Conservation (phyloP, 1,284 basidiomycete genomes). For the Ceratobasidium sp. region DNA sequence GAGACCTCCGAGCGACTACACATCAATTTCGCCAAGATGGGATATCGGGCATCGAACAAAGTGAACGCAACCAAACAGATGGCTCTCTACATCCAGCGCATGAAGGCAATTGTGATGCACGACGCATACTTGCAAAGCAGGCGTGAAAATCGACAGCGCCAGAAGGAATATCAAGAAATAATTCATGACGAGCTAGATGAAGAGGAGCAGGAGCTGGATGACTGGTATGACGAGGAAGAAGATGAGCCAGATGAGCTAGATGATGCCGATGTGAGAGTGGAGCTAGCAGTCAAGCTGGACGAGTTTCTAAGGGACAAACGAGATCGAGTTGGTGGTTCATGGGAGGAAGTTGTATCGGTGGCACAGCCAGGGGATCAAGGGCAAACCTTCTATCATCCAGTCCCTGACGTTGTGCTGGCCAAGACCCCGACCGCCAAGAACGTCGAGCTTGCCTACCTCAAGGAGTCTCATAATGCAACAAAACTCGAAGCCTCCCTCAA, state of each 20-base stretch:
- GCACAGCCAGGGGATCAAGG: neutral
- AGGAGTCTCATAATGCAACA: neutral
- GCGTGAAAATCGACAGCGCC: neutral
- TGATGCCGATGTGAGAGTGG: too few relatives aligned
- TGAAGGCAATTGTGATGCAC: slow-evolving; percentile 38
- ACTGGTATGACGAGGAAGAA: neutral
- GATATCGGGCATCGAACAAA: slow-evolving; percentile 41
- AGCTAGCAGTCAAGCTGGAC: too few relatives aligned
- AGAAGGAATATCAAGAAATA: neutral
- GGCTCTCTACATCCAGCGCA: slow-evolving; percentile 33
- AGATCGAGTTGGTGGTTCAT: too few relatives aligned
- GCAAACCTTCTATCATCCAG: neutral
- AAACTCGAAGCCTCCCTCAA: too few relatives aligned
- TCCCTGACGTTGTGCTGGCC: neutral
- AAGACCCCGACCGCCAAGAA: neutral
- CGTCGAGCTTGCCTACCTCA: neutral
- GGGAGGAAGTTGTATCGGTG: too few relatives aligned
- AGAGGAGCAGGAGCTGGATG: neutral
- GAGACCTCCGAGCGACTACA: slow-evolving; percentile 44
- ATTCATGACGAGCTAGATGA: neutral
- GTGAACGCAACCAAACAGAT: slow-evolving; percentile 41
- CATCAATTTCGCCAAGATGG: slow-evolving; percentile 43
- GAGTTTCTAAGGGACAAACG: too few relatives aligned
- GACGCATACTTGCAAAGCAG: neutral
- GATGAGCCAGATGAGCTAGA: neutral